Conservation (phyloP, 768 basidiomycete species). For the Naganishia kalamii region DNA sequence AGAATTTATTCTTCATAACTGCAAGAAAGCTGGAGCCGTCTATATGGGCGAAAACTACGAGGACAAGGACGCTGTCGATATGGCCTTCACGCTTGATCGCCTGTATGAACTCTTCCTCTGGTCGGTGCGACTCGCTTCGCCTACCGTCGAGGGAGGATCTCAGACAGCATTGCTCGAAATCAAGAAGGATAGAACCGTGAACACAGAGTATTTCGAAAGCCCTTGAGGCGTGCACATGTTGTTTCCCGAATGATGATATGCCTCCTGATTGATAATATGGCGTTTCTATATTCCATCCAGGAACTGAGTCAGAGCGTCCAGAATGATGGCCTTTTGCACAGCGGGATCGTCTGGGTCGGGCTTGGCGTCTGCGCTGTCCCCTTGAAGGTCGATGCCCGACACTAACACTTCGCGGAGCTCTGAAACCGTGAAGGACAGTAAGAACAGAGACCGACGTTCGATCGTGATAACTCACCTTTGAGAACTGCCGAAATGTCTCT, state of each 20-base stretch:
- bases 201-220: neutral
- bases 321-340: constrained; percentile 12
- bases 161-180: neutral
- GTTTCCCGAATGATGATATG: neutral
- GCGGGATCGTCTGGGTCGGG: constrained; percentile 6
- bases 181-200: neutral
- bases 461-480: constrained; percentile 52
- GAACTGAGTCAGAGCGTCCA: constrained; percentile 16
- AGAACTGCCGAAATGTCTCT: constrained; percentile 67
- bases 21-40: neutral
- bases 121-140: neutral
- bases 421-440: neutral
- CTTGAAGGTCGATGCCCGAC: constrained; percentile 8
- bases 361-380: neutral
- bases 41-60: neutral
- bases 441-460: neutral
- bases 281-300: constrained; percentile 9
- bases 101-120: neutral
- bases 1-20: neutral
- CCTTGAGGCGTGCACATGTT: neutral
- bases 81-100: neutral
- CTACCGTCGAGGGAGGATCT: neutral
- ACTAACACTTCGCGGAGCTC: constrained; percentile 14
- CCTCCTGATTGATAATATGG: neutral
- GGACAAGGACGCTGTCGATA: neutral